Evolutionary conservation across 805 yeast species (phyloP).

Genomic region (Candida pseudofarinosa): DNA sequence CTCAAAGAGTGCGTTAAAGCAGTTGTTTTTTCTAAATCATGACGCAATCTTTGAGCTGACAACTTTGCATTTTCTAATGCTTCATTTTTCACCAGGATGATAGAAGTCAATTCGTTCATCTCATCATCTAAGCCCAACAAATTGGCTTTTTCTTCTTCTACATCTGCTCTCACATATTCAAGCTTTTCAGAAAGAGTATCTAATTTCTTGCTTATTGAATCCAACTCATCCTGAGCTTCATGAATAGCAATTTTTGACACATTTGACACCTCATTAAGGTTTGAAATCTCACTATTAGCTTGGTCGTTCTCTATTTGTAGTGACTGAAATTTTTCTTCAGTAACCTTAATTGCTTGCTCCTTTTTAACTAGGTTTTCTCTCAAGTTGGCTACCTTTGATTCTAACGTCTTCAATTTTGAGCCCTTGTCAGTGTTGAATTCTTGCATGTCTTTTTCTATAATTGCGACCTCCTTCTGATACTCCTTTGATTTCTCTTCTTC

Average conservation of each 20-base stretch:
- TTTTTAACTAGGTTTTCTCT: conserved; percentile 31
- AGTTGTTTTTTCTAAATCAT: conserved; percentile 50
- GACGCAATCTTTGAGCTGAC: conserved; percentile 49
- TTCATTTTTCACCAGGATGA: conserved; percentile 43
- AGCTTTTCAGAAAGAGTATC: conserved; percentile 17
- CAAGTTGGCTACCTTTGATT: conserved; percentile 43
- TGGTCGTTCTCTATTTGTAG: conserved; percentile 72
- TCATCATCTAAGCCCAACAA: conserved; percentile 74
- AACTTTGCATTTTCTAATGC: conserved; percentile 45
- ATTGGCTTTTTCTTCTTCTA: conserved; percentile 55
- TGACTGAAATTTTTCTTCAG: conserved; percentile 55
- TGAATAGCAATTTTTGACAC: conserved; percentile 30
- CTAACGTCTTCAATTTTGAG: conserved; percentile 65
- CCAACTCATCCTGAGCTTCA: conserved; percentile 17
- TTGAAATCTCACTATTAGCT: conserved; percentile 49
- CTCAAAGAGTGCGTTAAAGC: conserved; percentile 33
- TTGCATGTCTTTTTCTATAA: conserved; percentile 69
- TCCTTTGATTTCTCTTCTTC: conserved; percentile 27
- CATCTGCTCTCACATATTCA: conserved; percentile 20
- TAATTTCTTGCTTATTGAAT: conserved; percentile 20
- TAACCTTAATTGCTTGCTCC: conserved; percentile 40
- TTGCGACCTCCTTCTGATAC: conserved; percentile 42
- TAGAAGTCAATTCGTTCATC: conserved; percentile 51
- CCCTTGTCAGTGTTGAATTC: conserved; percentile 82
- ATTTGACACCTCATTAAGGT: conserved; percentile 39